A percentile compares a stretch with the other conserved stretches of the same genome.
Conservation (phyloP, 2,329 filamentous ascomycete species). For the Arthroderma sp. region DNA sequence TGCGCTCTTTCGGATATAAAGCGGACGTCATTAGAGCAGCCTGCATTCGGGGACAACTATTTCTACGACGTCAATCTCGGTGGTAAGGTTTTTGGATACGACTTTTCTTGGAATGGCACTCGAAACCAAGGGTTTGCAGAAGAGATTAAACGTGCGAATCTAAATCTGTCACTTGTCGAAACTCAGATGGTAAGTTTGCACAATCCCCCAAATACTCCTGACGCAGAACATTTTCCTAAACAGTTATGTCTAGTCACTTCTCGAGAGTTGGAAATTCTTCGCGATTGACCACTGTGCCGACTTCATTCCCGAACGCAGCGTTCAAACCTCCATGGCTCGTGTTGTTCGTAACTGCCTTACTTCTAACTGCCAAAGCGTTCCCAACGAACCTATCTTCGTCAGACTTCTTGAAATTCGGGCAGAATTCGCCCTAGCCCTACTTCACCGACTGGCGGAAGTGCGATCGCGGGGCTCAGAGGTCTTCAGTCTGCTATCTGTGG, state of each 20-base stretch:
- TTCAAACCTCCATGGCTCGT: conserved; percentile 58
- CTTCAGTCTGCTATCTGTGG: conserved; percentile 40
- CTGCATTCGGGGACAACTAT: conserved; percentile 59
- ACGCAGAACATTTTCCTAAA: neutral
- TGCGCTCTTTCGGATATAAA: conserved; percentile 69
- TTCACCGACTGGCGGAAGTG: conserved; percentile 60
- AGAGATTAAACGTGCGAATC: conserved; percentile 77
- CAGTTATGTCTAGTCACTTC: conserved; percentile 46
- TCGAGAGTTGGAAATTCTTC: conserved; percentile 81
- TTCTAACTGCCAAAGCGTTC: conserved; percentile 59
- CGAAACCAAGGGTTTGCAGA: conserved; percentile 60
- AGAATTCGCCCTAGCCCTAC: conserved; percentile 66
- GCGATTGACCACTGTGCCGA: conserved; percentile 69
- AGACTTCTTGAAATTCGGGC: conserved; percentile 63
- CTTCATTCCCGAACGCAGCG: conserved; percentile 38
- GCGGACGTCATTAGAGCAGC: conserved; percentile 52
- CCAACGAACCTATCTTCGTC: conserved; percentile 70
- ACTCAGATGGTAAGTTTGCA: conserved; percentile 61
- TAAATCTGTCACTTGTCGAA: conserved; percentile 83
- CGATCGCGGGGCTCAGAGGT: conserved; percentile 39
- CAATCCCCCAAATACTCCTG: neutral
- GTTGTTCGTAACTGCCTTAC: conserved; percentile 65
- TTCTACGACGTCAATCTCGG: conserved; percentile 74
- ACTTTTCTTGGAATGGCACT: conserved; percentile 60
- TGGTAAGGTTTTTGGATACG: conserved; percentile 60